Conservation (phyloP, 352 stramenopile genomes). For the Globisporangium radiosum region DNA sequence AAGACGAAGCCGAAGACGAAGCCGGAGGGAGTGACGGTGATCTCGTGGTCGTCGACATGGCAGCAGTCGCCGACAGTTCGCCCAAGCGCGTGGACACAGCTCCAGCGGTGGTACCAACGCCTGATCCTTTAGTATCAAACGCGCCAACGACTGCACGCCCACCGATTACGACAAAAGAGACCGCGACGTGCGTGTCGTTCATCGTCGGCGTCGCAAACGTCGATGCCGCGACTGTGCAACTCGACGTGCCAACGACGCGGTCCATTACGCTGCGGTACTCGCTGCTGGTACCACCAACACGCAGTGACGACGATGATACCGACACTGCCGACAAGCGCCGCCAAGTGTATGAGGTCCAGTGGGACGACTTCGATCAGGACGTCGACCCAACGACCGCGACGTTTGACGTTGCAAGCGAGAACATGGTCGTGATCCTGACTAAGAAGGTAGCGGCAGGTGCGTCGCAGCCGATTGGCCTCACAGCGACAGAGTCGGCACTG, state of each 20-base stretch:
- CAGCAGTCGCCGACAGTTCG: neutral
- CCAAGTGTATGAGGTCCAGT: constrained; percentile 27
- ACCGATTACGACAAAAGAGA: constrained; percentile 38
- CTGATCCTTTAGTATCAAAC: neutral
- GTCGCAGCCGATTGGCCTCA: too few species aligned
- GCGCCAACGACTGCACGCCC: neutral
- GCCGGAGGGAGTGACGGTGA: neutral
- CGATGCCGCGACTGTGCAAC: constrained; percentile 27
- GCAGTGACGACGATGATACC: neutral
- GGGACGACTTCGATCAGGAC: constrained; percentile 20
- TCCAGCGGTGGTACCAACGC: neutral
- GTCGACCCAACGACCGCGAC: constrained; percentile 28
- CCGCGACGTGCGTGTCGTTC: constrained; percentile 38
- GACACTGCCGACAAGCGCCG: neutral
- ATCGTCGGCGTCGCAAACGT: constrained; percentile 36
- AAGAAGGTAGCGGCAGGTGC: constrained; percentile 17
- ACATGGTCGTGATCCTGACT: constrained; percentile 56
- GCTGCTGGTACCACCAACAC: neutral
- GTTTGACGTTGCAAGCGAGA: constrained; percentile 58
- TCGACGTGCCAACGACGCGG: constrained; percentile 26
- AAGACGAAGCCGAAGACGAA: constrained; percentile 29
- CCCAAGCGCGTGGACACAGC: neutral
- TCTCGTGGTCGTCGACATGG: constrained; percentile 7
- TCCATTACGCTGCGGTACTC: constrained; percentile 33
- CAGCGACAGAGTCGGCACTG: constrained; percentile 3